Evolutionary conservation across 2,329 filamentous ascomycete species (phyloP).

Genomic region (Claviceps purpurea): DNA sequence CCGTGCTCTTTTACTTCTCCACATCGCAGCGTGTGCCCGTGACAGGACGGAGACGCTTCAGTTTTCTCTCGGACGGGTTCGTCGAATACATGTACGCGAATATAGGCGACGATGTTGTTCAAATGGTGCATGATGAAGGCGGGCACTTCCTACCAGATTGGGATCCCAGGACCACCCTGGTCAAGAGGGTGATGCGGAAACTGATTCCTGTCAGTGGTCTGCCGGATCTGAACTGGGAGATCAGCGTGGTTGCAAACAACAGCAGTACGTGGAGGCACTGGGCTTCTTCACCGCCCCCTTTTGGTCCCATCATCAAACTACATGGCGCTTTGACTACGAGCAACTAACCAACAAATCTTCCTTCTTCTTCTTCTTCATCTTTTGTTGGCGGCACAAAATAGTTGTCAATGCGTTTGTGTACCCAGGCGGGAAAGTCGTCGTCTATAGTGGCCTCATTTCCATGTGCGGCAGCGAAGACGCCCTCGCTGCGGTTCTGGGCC

Average conservation of each 20-base stretch:
- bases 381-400: slow-evolving; percentile 21
- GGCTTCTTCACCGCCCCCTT: too few relatives aligned
- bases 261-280: slow-evolving; percentile 19
- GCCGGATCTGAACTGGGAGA: slow-evolving; percentile 49
- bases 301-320: too few relatives aligned
- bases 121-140: slow-evolving; percentile 36
- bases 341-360: too few relatives aligned
- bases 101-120: slow-evolving; percentile 29
- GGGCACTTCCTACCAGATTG: slow-evolving; percentile 42
- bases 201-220: slow-evolving; percentile 56
- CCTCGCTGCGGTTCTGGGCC: slow-evolving; percentile 61
- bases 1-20: slow-evolving; percentile 46
- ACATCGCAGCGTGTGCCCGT: slow-evolving; percentile 63
- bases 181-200: slow-evolving; percentile 50
- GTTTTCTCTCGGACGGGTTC: slow-evolving; percentile 43
- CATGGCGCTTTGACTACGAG: too few relatives aligned
- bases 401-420: slow-evolving; percentile 62
- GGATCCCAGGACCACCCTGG: slow-evolving; percentile 42
- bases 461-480: slow-evolving; percentile 54
- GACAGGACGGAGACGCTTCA: slow-evolving; percentile 60
- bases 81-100: slow-evolving; percentile 29
- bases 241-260: slow-evolving; percentile 59
- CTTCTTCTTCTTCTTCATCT: not conserved
- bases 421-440: slow-evolving; percentile 68
- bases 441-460: slow-evolving; percentile 60